Percentiles rank a stretch among this genome's conserved stretches.
These are phyloP conservation scores for Fagopyrum tataricum DNA, from an alignment of 148 eudicot species.

Conservation along the genomic window DNA sequence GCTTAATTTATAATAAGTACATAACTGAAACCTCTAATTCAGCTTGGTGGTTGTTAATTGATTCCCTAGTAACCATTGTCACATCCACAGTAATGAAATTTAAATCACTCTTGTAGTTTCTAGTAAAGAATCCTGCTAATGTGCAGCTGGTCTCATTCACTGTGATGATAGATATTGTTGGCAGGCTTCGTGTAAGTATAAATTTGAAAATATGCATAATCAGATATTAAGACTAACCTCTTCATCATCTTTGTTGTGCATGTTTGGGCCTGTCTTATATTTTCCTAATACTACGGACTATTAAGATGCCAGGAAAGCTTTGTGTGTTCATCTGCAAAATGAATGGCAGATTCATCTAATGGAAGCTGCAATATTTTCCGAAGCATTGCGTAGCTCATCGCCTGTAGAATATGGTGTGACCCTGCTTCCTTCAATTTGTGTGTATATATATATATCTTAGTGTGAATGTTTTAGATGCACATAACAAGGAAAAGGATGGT, in stretches of 20 bases:
- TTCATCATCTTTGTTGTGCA: neutral
- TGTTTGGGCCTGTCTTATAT: neutral
- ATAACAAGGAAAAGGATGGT: neutral
- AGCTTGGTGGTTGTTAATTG: neutral
- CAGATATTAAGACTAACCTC: neutral
- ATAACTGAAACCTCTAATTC: neutral
- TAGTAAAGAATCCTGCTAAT: neutral
- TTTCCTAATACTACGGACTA: constrained; percentile 1
- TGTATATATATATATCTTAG: constrained; percentile 1
- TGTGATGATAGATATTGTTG: neutral
- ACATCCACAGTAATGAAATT: neutral
- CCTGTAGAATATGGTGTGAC: constrained; percentile 26
- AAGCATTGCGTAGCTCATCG: constrained; percentile 52
- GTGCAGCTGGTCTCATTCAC: neutral
- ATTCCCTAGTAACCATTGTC: neutral
- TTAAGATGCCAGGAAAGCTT: constrained; percentile 57
- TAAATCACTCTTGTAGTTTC: neutral
- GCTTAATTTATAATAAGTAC: neutral
- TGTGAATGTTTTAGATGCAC: neutral
- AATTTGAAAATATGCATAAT: neutral
- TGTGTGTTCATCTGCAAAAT: constrained; percentile 48
- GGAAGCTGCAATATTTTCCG: constrained; percentile 60
- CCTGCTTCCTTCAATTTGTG: neutral
- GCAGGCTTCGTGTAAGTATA: neutral
- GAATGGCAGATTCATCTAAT: constrained; percentile 55